Evolutionary conservation across 306 rosid genomes (phyloP).

Genomic region (Trifolium dubium): DNA sequence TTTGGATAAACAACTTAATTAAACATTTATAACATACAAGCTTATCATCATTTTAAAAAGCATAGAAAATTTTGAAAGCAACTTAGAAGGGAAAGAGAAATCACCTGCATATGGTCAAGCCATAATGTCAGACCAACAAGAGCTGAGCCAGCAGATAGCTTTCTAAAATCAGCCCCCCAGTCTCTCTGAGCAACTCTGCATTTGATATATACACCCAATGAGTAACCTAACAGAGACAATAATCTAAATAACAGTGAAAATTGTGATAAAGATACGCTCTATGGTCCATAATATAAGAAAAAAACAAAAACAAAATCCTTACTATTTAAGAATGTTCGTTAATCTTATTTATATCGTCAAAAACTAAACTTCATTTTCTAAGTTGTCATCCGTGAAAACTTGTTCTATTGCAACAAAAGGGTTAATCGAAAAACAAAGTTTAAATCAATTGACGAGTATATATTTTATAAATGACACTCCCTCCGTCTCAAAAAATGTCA

Average conservation of each 20-base stretch:
- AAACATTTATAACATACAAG: too few species aligned
- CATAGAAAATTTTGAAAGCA: slow-evolving; percentile 31
- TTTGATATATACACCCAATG: slow-evolving; percentile 35
- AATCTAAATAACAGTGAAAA: neutral
- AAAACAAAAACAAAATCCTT: neutral
- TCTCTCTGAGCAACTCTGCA: slow-evolving; percentile 89
- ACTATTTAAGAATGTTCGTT: neutral
- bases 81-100: slow-evolving; percentile 36
- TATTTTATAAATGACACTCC: too few species aligned
- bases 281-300: neutral
- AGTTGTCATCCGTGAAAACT: neutral
- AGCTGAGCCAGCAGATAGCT: slow-evolving; percentile 91
- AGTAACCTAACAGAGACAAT: slow-evolving; percentile 26
- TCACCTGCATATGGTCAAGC: slow-evolving; percentile 98
- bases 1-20: too few species aligned
- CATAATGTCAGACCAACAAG: slow-evolving; percentile 96
- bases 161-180: slow-evolving; percentile 98
- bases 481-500: too few species aligned
- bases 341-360: neutral
- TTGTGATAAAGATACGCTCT: neutral
- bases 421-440: neutral
- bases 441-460: too few species aligned
- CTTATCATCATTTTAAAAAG: too few species aligned
- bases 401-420: neutral
- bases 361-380: neutral